Evolutionary conservation across 352 stramenopile species (phyloP).

Genomic region (Thraustochytrium striatum): DNA sequence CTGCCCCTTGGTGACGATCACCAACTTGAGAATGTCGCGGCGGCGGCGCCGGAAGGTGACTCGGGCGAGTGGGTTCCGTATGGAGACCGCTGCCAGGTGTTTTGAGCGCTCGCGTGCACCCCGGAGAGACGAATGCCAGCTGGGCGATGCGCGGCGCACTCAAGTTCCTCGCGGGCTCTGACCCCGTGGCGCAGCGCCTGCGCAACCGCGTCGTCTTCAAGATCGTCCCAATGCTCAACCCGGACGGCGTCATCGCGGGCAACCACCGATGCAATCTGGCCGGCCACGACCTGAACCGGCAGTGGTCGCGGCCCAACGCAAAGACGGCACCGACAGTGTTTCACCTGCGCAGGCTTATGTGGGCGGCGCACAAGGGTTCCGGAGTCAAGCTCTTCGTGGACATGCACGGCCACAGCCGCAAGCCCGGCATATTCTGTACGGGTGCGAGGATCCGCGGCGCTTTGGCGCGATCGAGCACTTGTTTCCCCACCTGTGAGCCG

Average conservation of each 20-base stretch:
- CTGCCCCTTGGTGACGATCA: conserved; percentile 81
- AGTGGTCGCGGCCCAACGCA: conserved; percentile 49
- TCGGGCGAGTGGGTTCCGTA: conserved; percentile 41
- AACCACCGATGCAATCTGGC: conserved; percentile 76
- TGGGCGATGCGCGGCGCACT: conserved; percentile 89
- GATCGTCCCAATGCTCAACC: conserved; percentile 87
- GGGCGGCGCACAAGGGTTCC: not conserved
- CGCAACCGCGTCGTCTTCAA: conserved; percentile 81
- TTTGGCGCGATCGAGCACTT: conserved; percentile 60
- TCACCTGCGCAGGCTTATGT: conserved; percentile 13
- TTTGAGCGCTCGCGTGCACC: conserved; percentile 80
- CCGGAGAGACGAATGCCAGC: conserved; percentile 78
- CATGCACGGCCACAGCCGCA: conserved; percentile 76
- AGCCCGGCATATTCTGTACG: conserved; percentile 88
- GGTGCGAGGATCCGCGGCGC: conserved; percentile 75
- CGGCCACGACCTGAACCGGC: conserved; percentile 78
- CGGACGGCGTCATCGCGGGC: conserved; percentile 82
- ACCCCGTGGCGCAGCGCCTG: conserved; percentile 63
- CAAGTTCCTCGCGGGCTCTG: conserved; percentile 75
- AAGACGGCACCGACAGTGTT: conserved; percentile 12
- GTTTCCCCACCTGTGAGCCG: conserved; percentile 50
- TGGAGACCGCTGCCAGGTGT: conserved; percentile 54
- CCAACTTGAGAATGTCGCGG: conserved; percentile 53
- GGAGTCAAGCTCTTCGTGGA: conserved; percentile 72
- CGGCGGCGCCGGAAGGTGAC: not conserved